Evolutionary conservation across 2,329 filamentous ascomycete genomes (phyloP).

Genomic region (Penicillium polonicum): DNA sequence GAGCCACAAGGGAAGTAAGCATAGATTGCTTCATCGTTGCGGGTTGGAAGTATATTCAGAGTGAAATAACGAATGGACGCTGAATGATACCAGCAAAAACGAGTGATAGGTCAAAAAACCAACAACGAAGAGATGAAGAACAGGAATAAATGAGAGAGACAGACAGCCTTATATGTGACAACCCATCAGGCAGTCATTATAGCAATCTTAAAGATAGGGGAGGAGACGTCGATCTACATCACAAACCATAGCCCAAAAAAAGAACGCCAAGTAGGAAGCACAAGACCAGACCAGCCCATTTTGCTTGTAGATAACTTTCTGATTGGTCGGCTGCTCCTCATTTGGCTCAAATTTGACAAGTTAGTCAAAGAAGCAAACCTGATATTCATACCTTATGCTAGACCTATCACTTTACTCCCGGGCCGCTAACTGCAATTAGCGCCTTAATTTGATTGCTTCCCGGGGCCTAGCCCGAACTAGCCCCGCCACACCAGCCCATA

Average conservation of each 20-base stretch:
- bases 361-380: neutral
- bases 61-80: conserved; percentile 27
- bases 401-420: neutral
- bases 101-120: conserved; percentile 20
- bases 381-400: neutral
- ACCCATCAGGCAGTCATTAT: neutral
- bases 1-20: conserved; percentile 23
- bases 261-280: neutral
- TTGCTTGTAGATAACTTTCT: neutral
- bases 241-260: conserved; percentile 3
- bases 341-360: neutral
- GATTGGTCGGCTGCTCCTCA: conserved; percentile 12
- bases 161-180: conserved; percentile 5
- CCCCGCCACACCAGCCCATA: neutral
- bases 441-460: neutral
- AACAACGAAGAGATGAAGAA: conserved; percentile 14
- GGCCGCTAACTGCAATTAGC: neutral
- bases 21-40: conserved; percentile 25
- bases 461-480: neutral
- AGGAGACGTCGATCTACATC: conserved; percentile 13
- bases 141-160: neutral
- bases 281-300: conserved; percentile 17
- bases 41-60: conserved; percentile 5
- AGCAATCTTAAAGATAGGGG: conserved; percentile 12
- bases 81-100: conserved; percentile 24